Evolutionary conservation across 257 asterid species (phyloP), one percentile per base, ranked within the genome.

Genomic region (Nicotiana knightiana): DNA sequence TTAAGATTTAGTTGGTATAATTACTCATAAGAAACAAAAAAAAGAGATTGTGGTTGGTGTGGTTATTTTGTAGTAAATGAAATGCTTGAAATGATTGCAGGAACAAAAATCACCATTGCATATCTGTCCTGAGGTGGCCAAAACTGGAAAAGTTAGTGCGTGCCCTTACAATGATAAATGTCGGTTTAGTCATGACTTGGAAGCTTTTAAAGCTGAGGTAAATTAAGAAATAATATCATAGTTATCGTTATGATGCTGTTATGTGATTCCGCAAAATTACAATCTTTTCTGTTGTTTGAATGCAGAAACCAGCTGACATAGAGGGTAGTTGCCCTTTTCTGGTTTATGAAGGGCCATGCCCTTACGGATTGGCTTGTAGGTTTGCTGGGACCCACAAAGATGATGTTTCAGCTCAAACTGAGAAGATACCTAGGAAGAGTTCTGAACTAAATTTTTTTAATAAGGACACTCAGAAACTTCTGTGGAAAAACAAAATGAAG

Each of bases 151-250:
- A 35, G 92, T 85, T 81, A 86, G 88, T 84, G 76, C 98, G 6
- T 96, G 99, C 80, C 68, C 37, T 1, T 94, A 94, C 65, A 85
- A 80, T 9, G 96, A 93, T 6, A 90, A 90, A 9, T 94, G 98
- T 90, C 98, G 99, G 85, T 92, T 66, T 87, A 96, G 97, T 89
- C 99, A 96, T 85, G 99, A 96, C 81, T 32, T 93, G 84, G 98
- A 90, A 76, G 94, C 97, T 57, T 96, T 93, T 81, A 91, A 88
- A 80, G 88, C 91, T 84, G 90, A 84, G 97, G 97, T 93, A 85
- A 71, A 78, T 63, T 15, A 43, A 2, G n/a, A 73, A 82, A 65
- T 61, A 66, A 66, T 63, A 51, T 81, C 24, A 51, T 51, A 11
- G 32, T 32, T 81, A 6, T 51, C 3, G 6, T 81, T 51, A 58